Evolutionary conservation across 495 filamentous ascomycete species (phyloP), one percentile per base, ranked within the genome.

Genomic region (Staphylotrichum longicolle): DNA sequence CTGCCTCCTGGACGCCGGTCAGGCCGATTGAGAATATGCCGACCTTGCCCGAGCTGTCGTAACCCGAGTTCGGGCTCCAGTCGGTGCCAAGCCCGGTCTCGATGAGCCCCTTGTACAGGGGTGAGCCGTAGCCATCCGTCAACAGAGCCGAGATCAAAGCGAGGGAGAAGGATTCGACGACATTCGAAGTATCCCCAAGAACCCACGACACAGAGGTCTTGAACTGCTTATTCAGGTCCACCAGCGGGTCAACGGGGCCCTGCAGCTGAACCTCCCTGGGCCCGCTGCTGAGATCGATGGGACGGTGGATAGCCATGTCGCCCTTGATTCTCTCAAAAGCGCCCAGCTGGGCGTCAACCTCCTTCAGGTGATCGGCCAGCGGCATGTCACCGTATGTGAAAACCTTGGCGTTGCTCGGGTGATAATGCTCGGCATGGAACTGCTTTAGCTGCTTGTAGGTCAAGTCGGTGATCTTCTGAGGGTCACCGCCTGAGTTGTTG

Each of bases 301-400:
- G 95, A 37, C 74, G 64, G 68, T 91, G 91, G 63, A 95, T 85
- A 39, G 88, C 83, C 50, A 78, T 78, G 64, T 96, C 91, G 32
- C 85, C 82, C 51, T 82, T 68, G 11, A 88, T 87, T 60, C 77
- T 85, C 27, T 85, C 82, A 69, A 96, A 97, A 3, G 75, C 76
- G 56, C 83, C 79, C 54, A 98, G 78, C 41, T 87, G 86, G 7
- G 81, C 78, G 67, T 90, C 85, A 52, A 98, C 80, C 67, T 93
- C 88, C 67, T 82, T 75, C 47, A 97, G 71, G 74, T 98, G 94
- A 57, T 88, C 85, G 20, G 76, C 78, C 46, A 98, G 75, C 0
- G 91, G 89, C 86, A 96, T 92, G 69, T 98, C 87, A 57, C 94
- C 94, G 66, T 98, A 98, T 1, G 94, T 97, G 65, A 97, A 84